Evolutionary conservation across 371 early-diverging fungal species (phyloP).

Genomic region (Synchytrium microbalum): DNA sequence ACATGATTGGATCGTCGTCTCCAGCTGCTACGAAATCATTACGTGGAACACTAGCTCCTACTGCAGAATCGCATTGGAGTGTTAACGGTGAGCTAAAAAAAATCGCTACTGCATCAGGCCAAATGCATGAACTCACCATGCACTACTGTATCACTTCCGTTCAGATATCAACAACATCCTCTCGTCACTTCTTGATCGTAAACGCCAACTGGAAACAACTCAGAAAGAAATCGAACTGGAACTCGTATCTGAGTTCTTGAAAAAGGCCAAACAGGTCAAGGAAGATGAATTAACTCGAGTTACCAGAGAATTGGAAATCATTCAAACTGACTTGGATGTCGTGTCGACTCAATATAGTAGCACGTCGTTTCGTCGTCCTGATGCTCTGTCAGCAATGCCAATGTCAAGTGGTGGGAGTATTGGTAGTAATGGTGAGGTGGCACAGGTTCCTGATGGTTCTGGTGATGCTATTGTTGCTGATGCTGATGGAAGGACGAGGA

Average conservation of each 20-base stretch:
- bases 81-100: neutral
- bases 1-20: neutral
- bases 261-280: conserved; percentile 43
- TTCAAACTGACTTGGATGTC: neutral
- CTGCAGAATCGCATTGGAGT: conserved; percentile 4
- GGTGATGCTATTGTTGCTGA: neutral
- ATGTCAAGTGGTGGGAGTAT: neutral
- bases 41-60: neutral
- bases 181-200: conserved; percentile 45
- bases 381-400: too few relatives aligned
- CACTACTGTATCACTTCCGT: conserved; percentile 4
- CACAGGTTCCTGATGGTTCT: conserved; percentile 1
- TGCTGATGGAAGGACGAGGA: neutral
- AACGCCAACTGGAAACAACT: conserved; percentile 42
- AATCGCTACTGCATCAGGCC: neutral
- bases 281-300: conserved; percentile 30
- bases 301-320: conserved; percentile 23
- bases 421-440: neutral
- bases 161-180: conserved; percentile 41
- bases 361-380: neutral
- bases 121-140: too few relatives aligned
- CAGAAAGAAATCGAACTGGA: conserved; percentile 44
- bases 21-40: neutral
- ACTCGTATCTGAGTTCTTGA: conserved; percentile 54
- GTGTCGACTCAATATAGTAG: neutral